These are phyloP conservation scores for Phialophora macrospora DNA, from an alignment of 2,329 filamentous ascomycete genomes.

Conservation along the genomic window DNA sequence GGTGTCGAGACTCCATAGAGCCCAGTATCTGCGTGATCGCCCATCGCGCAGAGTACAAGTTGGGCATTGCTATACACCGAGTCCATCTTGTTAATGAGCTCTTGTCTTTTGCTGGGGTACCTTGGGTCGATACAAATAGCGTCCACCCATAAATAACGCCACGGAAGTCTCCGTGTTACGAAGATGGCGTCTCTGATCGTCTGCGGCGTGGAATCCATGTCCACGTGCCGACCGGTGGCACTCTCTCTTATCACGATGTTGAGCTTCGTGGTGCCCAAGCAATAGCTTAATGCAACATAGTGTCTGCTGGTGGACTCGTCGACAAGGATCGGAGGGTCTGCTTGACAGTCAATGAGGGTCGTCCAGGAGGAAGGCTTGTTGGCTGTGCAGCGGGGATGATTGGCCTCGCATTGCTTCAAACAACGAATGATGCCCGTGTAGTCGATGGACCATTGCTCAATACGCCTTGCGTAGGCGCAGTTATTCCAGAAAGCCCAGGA, in stretches of 20 bases:
- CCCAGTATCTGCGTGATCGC: slow-evolving; percentile 1
- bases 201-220: not conserved
- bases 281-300: slow-evolving; percentile 9
- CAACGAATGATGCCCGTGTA: slow-evolving; percentile 2
- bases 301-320: not conserved
- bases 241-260: not conserved
- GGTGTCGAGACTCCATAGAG: slow-evolving; percentile 2
- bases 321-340: not conserved
- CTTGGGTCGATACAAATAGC: slow-evolving; percentile 8
- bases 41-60: slow-evolving; percentile 4
- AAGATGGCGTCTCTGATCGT: slow-evolving; percentile 7
- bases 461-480: not conserved
- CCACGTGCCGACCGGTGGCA: not conserved
- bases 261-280: not conserved
- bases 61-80: slow-evolving; percentile 8
- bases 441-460: not conserved
- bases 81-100: slow-evolving; percentile 8
- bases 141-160: slow-evolving; percentile 3
- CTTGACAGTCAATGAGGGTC: slow-evolving; percentile 4
- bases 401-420: slow-evolving; percentile 3
- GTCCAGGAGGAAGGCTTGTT: not conserved
- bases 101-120: not conserved
- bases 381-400: not conserved
- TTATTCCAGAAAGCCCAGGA: not conserved
- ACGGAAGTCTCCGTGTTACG: not conserved